Conservation (phyloP, 2,329 filamentous ascomycete species). For the Colletotrichum navitas region DNA sequence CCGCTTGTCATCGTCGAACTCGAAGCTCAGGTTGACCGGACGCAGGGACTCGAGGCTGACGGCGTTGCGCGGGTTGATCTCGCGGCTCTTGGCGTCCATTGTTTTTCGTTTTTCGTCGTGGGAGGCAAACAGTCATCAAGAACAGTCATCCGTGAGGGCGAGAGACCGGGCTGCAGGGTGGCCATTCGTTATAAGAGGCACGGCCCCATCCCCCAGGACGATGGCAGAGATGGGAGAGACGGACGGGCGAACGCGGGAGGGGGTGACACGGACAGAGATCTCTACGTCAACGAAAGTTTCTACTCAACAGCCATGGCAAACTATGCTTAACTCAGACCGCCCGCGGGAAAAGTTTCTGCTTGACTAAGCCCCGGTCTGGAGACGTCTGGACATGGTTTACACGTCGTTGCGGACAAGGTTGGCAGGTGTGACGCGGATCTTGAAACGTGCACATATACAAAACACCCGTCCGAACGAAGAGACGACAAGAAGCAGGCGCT, state of each 20-base stretch:
- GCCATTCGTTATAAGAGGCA: conserved; percentile 18
- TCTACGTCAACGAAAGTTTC: conserved; percentile 12
- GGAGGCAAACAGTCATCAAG: background rate
- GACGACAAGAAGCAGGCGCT: background rate
- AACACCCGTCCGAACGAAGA: conserved; percentile 40
- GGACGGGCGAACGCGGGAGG: background rate
- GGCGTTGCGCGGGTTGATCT: conserved; percentile 9
- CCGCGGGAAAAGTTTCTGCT: conserved; percentile 7
- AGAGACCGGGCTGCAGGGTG: background rate
- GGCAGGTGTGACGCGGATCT: conserved; percentile 2
- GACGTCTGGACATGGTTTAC: background rate
- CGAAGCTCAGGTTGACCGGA: background rate
- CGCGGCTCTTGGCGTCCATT: conserved; percentile 29
- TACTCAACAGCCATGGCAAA: background rate
- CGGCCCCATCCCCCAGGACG: conserved; percentile 2
- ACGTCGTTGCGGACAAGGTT: conserved; percentile 19
- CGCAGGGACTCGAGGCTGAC: conserved; percentile 29
- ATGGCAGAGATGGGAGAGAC: background rate
- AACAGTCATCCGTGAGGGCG: background rate
- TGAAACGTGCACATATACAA: conserved; percentile 32
- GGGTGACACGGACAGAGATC: background rate
- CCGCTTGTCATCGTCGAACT: conserved; percentile 20
- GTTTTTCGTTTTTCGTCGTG: background rate
- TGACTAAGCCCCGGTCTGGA: background rate
- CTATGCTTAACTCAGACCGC: conserved; percentile 16